These are phyloP conservation scores for Daldinia decipiens DNA, from an alignment of 495 filamentous ascomycete species.

Conservation along the genomic window DNA sequence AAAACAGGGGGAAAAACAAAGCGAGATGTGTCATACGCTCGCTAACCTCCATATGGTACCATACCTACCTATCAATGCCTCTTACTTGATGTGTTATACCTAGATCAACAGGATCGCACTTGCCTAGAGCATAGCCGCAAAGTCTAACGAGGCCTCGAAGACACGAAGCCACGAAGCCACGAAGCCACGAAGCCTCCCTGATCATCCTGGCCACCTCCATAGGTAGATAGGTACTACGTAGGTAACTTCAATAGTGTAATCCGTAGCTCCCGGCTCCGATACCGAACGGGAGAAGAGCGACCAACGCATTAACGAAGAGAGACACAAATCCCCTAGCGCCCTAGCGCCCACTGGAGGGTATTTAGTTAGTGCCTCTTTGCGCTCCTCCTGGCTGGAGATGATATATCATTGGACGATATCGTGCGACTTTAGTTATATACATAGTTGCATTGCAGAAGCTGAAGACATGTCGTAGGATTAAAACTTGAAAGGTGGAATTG, in stretches of 20 bases:
- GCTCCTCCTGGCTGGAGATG: slow-evolving; percentile 5
- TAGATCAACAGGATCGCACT: neutral
- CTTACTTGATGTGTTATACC: neutral
- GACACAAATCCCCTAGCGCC: no score
- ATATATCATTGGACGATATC: neutral
- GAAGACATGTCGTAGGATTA: neutral
- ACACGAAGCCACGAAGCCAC: slow-evolving; percentile 6
- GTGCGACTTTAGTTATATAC: neutral
- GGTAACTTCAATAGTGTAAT: neutral
- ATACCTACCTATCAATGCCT: neutral
- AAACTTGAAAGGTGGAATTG: neutral
- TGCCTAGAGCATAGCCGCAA: slow-evolving; percentile 39
- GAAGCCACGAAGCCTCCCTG: neutral
- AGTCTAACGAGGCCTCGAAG: slow-evolving; percentile 27
- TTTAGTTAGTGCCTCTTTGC: neutral
- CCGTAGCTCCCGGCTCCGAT: neutral
- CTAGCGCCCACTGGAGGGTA: no score
- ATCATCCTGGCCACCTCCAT: slow-evolving; percentile 4
- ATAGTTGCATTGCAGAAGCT: neutral
- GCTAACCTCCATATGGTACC: neutral
- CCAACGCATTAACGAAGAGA: slow-evolving; percentile 4
- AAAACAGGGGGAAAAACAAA: neutral
- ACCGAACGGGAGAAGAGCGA: neutral
- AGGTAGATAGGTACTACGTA: neutral
- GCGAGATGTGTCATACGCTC: slow-evolving; percentile 2